Evolutionary conservation across 2,329 filamentous ascomycete genomes (phyloP).

Genomic region (Scedosporium aurantiacum): DNA sequence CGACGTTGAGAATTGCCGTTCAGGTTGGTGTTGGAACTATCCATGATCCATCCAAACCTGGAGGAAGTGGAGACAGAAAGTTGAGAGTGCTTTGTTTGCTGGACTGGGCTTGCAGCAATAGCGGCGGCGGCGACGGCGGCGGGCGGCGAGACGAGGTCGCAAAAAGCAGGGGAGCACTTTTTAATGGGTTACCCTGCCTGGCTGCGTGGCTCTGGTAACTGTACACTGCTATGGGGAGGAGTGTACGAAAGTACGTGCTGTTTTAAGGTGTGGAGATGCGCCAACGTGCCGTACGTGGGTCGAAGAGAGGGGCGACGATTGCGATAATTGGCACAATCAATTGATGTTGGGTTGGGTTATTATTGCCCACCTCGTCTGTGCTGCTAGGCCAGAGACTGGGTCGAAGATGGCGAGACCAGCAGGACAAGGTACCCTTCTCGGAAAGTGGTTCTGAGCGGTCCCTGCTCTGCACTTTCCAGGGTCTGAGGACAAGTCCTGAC

Average conservation of each 20-base stretch:
- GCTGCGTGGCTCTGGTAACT: background rate
- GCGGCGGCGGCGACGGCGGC: slow-evolving; percentile 1
- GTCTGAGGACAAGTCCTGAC: background rate
- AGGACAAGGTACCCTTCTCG: background rate
- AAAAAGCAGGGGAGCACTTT: slow-evolving; percentile 6
- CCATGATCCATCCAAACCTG: slow-evolving; percentile 28
- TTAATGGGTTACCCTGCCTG: slow-evolving; percentile 1
- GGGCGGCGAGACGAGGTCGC: slow-evolving; percentile 2
- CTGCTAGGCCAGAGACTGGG: background rate
- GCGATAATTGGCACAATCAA: background rate
- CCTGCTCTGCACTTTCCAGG: background rate
- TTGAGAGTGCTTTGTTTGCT: background rate
- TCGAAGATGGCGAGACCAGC: background rate
- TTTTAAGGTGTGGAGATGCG: slow-evolving; percentile 6
- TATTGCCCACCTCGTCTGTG: background rate
- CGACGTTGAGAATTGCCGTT: slow-evolving; percentile 43
- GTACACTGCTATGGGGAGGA: background rate
- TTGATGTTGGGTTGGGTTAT: background rate
- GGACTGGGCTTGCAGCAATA: slow-evolving; percentile 1
- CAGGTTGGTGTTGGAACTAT: slow-evolving; percentile 30
- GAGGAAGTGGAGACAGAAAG: background rate
- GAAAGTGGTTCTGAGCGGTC: background rate
- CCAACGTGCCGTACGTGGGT: slow-evolving; percentile 1
- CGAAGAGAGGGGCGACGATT: background rate
- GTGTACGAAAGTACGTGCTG: background rate